Conservation (phyloP, 768 basidiomycete species). For the Lactarius pseudohatsudake region DNA sequence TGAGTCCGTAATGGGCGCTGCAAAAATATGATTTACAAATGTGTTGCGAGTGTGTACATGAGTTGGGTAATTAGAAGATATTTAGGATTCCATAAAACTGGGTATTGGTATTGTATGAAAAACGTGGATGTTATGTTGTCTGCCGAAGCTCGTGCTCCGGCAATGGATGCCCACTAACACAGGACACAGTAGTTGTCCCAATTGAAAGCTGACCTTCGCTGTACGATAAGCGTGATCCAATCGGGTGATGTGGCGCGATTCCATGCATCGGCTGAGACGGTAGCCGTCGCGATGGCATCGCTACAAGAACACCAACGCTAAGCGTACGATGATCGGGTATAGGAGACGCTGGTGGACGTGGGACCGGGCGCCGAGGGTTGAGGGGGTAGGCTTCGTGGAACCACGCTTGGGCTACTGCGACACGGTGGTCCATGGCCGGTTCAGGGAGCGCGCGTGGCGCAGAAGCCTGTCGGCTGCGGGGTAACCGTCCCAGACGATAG, state of each 20-base stretch:
- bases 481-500: not conserved
- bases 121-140: not conserved
- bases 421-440: not conserved
- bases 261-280: not conserved
- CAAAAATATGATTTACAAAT: not conserved
- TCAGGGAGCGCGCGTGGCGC: not conserved
- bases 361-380: not conserved
- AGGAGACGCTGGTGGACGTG: not conserved
- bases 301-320: constrained; percentile 24
- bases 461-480: not conserved
- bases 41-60: not conserved
- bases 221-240: not conserved
- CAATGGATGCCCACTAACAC: not conserved
- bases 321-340: constrained; percentile 5
- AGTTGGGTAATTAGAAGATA: not conserved
- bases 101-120: no score
- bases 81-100: no score
- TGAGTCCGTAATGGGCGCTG: no score
- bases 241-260: not conserved
- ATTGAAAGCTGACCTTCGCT: constrained; percentile 12
- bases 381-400: not conserved
- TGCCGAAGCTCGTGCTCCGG: not conserved
- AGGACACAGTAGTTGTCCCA: constrained; percentile 10
- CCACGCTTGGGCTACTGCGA: constrained; percentile 16
- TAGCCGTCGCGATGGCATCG: constrained; percentile 21